Conservation (phyloP, 1,139 yeast genomes). For the Diutina mesorugosa region DNA sequence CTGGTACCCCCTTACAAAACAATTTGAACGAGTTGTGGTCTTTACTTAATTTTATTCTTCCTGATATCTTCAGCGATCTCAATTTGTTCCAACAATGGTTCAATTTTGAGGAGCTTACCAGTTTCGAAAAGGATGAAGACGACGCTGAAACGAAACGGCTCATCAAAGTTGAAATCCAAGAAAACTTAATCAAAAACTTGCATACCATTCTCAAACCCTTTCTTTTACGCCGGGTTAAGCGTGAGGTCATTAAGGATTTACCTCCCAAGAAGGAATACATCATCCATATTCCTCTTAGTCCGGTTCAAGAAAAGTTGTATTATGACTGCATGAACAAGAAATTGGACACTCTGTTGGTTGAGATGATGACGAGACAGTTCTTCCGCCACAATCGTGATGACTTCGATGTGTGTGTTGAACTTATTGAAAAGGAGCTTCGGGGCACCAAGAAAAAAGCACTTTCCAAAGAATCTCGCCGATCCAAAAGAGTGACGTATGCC, state of each 20-base stretch:
- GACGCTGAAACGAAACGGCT: conserved; percentile 21
- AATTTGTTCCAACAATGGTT: conserved; percentile 91
- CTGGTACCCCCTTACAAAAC: conserved; percentile 93
- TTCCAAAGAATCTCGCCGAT: background rate
- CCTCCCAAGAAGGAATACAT: conserved; percentile 89
- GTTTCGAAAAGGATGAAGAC: conserved; percentile 14
- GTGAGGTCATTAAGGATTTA: conserved; percentile 48
- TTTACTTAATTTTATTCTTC: conserved; percentile 71
- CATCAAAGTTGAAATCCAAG: conserved; percentile 51
- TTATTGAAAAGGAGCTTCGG: background rate
- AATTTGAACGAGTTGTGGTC: conserved; percentile 87
- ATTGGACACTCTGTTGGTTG: conserved; percentile 27
- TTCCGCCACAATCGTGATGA: conserved; percentile 17
- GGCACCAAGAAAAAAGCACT: background rate
- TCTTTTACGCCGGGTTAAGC: conserved; percentile 66
- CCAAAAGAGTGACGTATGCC: background rate
- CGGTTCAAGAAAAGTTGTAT: conserved; percentile 53
- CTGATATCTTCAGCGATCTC: conserved; percentile 85
- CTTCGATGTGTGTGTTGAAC: background rate
- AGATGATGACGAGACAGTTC: conserved; percentile 34
- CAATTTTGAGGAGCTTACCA: conserved; percentile 51
- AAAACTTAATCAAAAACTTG: conserved; percentile 55
- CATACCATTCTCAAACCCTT: conserved; percentile 88
- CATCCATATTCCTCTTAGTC: conserved; percentile 57
- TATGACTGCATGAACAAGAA: conserved; percentile 38